Evolutionary conservation across 163 green algal genomes (phyloP).

Genomic region (Chlorella variabilis): DNA sequence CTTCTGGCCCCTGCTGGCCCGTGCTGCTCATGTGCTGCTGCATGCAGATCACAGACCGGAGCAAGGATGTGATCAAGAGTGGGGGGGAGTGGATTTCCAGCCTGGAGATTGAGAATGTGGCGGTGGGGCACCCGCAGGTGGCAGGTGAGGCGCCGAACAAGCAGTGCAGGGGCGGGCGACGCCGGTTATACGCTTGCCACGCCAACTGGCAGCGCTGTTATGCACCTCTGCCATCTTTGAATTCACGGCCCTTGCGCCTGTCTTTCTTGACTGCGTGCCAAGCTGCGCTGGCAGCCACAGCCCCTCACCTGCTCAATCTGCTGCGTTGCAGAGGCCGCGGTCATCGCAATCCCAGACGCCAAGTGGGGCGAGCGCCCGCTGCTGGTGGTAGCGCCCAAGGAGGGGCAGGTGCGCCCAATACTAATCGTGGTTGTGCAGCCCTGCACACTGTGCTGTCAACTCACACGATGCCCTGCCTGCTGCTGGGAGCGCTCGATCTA

Average conservation of each 20-base stretch:
- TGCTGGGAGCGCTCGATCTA: too few species aligned
- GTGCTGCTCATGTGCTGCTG: too few species aligned
- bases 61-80: conserved; percentile 86
- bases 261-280: too few species aligned
- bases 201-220: too few species aligned
- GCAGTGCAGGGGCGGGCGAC: too few species aligned
- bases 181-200: too few species aligned
- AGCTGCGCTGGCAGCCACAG: background rate
- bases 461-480: background rate
- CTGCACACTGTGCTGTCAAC: background rate
- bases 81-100: conserved; percentile 90
- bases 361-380: conserved; percentile 86
- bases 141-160: too few species aligned
- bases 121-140: conserved; percentile 53
- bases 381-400: conserved; percentile 67
- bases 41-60: conserved; percentile 78
- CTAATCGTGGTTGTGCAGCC: background rate
- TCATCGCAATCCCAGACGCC: conserved; percentile 74
- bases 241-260: too few species aligned
- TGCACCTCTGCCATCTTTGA: background rate
- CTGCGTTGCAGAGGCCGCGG: conserved; percentile 64
- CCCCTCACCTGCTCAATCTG: background rate
- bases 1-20: too few species aligned
- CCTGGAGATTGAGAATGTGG: conserved; percentile 86
- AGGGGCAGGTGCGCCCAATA: conserved; percentile 28